Evolutionary conservation across 2,329 filamentous ascomycete genomes (phyloP).

Genomic region (Clarireedia monteithiana): DNA sequence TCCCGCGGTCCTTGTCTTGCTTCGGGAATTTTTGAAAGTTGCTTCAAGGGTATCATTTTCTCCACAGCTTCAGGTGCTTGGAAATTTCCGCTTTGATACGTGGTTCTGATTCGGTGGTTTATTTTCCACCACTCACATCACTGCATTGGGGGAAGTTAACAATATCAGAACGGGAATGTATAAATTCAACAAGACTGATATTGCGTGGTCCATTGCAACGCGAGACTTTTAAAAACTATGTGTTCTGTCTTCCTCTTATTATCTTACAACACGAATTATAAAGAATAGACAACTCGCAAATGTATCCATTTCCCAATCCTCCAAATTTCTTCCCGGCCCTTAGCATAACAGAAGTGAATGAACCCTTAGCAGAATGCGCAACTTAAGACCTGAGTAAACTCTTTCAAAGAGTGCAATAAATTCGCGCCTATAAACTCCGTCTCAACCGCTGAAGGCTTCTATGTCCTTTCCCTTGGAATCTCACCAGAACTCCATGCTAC

Average conservation of each 20-base stretch:
- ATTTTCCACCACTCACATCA: conserved; percentile 8
- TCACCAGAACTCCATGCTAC: background rate
- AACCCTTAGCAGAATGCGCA: background rate
- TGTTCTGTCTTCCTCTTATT: background rate
- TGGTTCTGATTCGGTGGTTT: background rate
- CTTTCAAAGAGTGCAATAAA: background rate
- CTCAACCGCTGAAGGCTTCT: conserved; percentile 1
- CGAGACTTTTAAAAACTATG: background rate
- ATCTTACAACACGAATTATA: conserved; percentile 6
- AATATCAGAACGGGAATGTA: background rate
- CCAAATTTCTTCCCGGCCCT: background rate
- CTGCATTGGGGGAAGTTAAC: background rate
- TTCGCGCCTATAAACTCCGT: conserved; percentile 1
- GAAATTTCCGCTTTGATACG: background rate
- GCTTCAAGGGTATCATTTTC: background rate
- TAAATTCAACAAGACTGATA: background rate
- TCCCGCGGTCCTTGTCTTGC: background rate
- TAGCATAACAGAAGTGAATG: background rate
- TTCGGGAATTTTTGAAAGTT: background rate
- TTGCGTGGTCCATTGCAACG: background rate
- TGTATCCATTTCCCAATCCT: background rate
- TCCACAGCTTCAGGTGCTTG: background rate
- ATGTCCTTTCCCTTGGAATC: background rate
- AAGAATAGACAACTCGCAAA: background rate
- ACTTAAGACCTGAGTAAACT: background rate